Conservation (phyloP, 2,329 filamentous ascomycete genomes). For the Akanthomyces muscarius region DNA sequence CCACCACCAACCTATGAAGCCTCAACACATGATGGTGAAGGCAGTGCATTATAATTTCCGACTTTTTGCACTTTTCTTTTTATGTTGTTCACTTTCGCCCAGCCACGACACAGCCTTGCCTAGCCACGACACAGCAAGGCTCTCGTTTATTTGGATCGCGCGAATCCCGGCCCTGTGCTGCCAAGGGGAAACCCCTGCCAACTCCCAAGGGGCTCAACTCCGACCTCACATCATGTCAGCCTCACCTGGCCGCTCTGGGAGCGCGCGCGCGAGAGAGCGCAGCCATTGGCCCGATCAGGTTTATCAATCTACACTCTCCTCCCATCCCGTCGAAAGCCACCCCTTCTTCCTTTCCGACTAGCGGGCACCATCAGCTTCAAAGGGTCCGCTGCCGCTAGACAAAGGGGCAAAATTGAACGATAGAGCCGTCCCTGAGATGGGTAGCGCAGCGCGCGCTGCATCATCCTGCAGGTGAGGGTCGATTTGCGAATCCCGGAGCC, state of each 20-base stretch:
- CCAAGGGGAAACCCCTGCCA: background rate
- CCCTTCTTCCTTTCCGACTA: background rate
- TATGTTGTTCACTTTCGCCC: background rate
- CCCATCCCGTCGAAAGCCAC: background rate
- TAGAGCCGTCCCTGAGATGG: background rate
- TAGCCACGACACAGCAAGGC: background rate
- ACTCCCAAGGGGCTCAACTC: background rate
- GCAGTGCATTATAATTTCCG: too few relatives aligned
- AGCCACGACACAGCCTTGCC: background rate
- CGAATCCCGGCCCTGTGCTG: background rate
- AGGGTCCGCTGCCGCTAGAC: background rate
- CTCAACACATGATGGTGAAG: too few relatives aligned
- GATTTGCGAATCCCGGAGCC: constrained; percentile 3
- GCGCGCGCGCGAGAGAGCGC: too few relatives aligned
- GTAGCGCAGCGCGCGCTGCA: background rate
- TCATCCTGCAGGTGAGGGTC: background rate
- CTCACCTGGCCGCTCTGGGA: background rate
- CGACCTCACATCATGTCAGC: constrained; percentile 13
- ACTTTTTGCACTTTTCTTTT: background rate
- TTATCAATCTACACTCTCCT: background rate
- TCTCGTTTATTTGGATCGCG: background rate
- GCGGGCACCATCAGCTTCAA: too few relatives aligned
- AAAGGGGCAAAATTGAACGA: background rate
- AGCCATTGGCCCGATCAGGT: background rate
- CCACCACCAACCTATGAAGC: background rate